Percentiles rank a stretch among this genome's conserved stretches.
These are phyloP conservation scores for Curvularia lunata DNA, from an alignment of 2,329 filamentous ascomycete species.

Conservation along the genomic window DNA sequence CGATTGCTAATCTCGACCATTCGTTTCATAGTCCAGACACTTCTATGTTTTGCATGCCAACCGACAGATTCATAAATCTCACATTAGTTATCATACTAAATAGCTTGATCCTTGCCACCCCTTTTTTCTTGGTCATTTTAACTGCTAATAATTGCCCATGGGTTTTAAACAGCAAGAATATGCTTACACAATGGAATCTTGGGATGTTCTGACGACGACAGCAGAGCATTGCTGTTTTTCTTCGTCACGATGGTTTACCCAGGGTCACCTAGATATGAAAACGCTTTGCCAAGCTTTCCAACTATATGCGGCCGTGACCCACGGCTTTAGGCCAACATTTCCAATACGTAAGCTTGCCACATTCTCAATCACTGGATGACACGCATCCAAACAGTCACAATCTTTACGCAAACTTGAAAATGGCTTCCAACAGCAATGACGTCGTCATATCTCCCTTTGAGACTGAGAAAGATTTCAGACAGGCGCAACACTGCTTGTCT, in stretches of 20 bases:
- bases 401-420: constrained; percentile 3
- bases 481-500: constrained; percentile 43
- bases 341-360: neutral
- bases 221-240: neutral
- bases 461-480: constrained; percentile 32
- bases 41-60: neutral
- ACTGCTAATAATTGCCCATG: neutral
- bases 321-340: neutral
- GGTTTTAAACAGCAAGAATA: neutral
- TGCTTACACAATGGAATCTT: neutral
- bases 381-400: neutral
- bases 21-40: neutral
- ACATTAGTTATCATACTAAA: neutral
- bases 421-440: constrained; percentile 21
- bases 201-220: neutral
- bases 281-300: constrained; percentile 1
- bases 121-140: neutral
- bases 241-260: neutral
- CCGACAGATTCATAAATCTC: neutral
- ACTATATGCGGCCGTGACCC: neutral
- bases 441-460: constrained; percentile 28
- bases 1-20: neutral
- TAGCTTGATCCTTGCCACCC: neutral
- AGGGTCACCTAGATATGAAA: neutral
- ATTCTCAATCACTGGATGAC: neutral